A percentile compares a stretch with the other conserved stretches of the same genome.
phyloP scores from a whole-genome alignment of 129 eudicot genomes.

The Flaveria robusta region DNA sequence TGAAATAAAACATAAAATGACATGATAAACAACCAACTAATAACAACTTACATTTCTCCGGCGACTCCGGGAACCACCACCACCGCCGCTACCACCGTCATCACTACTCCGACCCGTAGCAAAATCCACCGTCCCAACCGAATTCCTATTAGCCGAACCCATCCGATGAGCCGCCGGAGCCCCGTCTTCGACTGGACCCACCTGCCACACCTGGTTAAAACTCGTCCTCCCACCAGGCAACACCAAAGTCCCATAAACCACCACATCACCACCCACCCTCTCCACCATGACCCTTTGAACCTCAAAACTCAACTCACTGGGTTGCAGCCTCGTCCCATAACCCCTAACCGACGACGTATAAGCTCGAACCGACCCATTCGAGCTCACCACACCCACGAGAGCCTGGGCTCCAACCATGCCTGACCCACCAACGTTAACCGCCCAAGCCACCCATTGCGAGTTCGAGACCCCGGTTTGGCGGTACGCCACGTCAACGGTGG shows the following conservation, averaged over 20 bases:
- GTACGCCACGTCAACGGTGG: slow-evolving; percentile 70
- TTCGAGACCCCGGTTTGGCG: slow-evolving; percentile 51
- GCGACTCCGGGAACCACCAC: slow-evolving; percentile 46
- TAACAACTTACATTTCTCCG: slow-evolving; percentile 52
- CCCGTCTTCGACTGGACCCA: slow-evolving; percentile 47
- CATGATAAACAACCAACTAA: slow-evolving; percentile 27
- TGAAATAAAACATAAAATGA: slow-evolving; percentile 1
- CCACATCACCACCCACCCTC: slow-evolving; percentile 38
- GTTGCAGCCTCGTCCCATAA: slow-evolving; percentile 32
- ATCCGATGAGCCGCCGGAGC: slow-evolving; percentile 43
- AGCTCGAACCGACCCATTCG: slow-evolving; percentile 47
- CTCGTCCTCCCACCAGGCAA: slow-evolving; percentile 56
- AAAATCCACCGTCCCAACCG: slow-evolving; percentile 63
- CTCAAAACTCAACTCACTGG: slow-evolving; percentile 46
- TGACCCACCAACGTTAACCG: slow-evolving; percentile 42
- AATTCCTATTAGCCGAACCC: slow-evolving; percentile 37
- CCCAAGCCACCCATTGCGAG: slow-evolving; percentile 88
- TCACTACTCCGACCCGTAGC: slow-evolving; percentile 40
- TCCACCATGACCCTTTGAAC: slow-evolving; percentile 47
- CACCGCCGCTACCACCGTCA: slow-evolving; percentile 22
- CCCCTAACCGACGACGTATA: slow-evolving; percentile 50
- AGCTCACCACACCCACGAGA: slow-evolving; percentile 53
- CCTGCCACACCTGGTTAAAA: slow-evolving; percentile 86
- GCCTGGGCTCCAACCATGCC: slow-evolving; percentile 70
- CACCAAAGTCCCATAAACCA: slow-evolving; percentile 64